Percentiles rank a stretch among this genome's conserved stretches.
These are phyloP conservation scores for Panicum miliaceum DNA, from an alignment of 176 grass and related monocot genomes.

Conservation along the genomic window DNA sequence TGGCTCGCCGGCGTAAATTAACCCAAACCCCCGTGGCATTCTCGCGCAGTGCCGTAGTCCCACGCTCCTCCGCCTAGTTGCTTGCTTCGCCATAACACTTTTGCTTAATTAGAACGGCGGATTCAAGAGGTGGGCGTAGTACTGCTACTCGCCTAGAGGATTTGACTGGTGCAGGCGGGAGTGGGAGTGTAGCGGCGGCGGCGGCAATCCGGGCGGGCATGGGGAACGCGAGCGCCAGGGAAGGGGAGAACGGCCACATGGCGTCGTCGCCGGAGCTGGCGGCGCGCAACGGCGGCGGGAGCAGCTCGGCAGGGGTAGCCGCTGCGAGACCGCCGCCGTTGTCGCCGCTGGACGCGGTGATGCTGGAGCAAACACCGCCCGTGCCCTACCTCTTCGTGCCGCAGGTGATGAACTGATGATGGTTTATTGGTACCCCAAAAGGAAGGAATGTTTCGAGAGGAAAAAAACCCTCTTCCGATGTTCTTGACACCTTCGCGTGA, in stretches of 20 bases:
- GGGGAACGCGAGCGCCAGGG: conserved; percentile 75
- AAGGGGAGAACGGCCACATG: conserved; percentile 62
- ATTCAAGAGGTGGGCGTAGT: not conserved
- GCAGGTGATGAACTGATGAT: conserved; percentile 48
- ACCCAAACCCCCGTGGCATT: not conserved
- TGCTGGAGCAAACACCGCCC: conserved; percentile 46
- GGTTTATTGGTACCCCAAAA: not conserved
- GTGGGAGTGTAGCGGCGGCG: not conserved
- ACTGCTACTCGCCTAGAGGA: not conserved
- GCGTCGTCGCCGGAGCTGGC: conserved; percentile 18
- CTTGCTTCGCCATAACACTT: conserved; percentile 6
- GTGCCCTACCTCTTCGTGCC: conserved; percentile 63
- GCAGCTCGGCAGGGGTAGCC: conserved; percentile 22
- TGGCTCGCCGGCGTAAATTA: conserved; percentile 1
- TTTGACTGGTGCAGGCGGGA: not conserved
- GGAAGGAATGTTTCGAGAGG: not conserved
- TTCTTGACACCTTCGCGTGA: conserved; percentile 21
- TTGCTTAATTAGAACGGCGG: conserved; percentile 19
- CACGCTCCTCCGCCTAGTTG: not conserved
- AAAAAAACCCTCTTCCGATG: not conserved
- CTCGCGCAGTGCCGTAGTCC: not conserved
- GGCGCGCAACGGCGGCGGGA: not conserved
- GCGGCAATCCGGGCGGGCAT: conserved; percentile 43
- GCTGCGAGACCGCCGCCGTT: not conserved
- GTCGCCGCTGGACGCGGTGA: conserved; percentile 47